Percentiles rank a stretch among this genome's conserved stretches.
These are phyloP conservation scores for Amanita pseudoporphyria DNA, from an alignment of 768 basidiomycete genomes.

Conservation along the genomic window DNA sequence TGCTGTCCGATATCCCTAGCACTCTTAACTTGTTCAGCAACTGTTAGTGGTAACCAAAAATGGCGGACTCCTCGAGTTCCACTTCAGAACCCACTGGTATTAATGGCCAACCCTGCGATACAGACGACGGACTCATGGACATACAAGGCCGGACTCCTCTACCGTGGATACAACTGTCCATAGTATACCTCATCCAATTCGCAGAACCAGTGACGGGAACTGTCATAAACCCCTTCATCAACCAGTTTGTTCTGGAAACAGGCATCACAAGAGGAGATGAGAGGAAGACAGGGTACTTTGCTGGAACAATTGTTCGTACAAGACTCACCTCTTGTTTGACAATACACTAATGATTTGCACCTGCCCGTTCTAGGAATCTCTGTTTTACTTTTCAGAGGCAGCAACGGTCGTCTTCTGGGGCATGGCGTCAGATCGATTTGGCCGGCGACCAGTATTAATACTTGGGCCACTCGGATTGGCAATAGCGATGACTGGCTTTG, in stretches of 20 bases:
- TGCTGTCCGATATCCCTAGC: too few species aligned
- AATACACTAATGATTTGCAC: too few species aligned
- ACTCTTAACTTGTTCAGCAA: too few species aligned
- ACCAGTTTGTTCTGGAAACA: constrained; percentile 25
- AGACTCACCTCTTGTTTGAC: too few species aligned
- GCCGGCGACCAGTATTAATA: constrained; percentile 25
- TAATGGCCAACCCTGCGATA: too few species aligned
- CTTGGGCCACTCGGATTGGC: constrained; percentile 23
- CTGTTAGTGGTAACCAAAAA: too few species aligned
- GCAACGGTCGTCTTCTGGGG: constrained; percentile 26
- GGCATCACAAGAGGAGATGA: constrained; percentile 28
- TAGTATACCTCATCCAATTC: constrained; percentile 22
- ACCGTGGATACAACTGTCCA: constrained; percentile 21
- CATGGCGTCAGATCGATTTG: constrained; percentile 24
- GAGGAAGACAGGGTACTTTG: constrained; percentile 29
- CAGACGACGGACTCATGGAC: too few species aligned
- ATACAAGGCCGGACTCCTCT: too few species aligned
- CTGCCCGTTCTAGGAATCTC: constrained; percentile 21
- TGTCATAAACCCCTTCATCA: constrained; percentile 31
- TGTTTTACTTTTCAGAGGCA: constrained; percentile 25
- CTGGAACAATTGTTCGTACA: constrained; percentile 29
- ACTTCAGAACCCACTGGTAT: too few species aligned
- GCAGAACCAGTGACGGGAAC: constrained; percentile 27
- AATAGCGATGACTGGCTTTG: constrained; percentile 27
- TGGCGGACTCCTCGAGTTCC: too few species aligned